Conservation (phyloP, 768 basidiomycete species). For the Inosperma sp. region DNA sequence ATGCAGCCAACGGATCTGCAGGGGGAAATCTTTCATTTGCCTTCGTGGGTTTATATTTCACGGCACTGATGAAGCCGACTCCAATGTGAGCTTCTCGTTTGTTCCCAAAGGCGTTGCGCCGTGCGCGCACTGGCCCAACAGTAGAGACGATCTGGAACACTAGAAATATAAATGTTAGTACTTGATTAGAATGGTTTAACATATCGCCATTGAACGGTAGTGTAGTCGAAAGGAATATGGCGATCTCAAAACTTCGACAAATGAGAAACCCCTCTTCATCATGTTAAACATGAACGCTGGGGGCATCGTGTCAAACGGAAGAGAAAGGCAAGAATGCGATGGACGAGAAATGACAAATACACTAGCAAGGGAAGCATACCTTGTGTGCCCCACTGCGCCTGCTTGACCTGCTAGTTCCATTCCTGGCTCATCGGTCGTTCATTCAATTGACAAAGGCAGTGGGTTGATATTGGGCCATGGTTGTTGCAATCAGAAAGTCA, state of each 20-base stretch:
- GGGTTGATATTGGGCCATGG: neutral
- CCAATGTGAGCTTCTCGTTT: neutral
- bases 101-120: neutral
- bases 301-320: neutral
- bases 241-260: neutral
- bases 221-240: neutral
- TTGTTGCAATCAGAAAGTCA: neutral
- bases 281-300: neutral
- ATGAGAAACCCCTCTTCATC: constrained; percentile 1
- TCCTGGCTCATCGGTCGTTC: neutral
- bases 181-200: neutral
- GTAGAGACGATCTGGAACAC: neutral
- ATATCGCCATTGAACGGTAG: neutral
- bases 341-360: no score
- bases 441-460: no score
- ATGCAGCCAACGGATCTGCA: no score
- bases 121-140: neutral
- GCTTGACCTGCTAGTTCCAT: neutral
- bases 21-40: neutral
- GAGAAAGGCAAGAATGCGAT: neutral
- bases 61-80: neutral
- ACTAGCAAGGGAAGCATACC: neutral
- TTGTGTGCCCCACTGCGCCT: neutral
- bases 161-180: neutral
- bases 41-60: no score